Conservation (phyloP, 2,329 filamentous ascomycete species). For the Colletotrichum truncatum region DNA sequence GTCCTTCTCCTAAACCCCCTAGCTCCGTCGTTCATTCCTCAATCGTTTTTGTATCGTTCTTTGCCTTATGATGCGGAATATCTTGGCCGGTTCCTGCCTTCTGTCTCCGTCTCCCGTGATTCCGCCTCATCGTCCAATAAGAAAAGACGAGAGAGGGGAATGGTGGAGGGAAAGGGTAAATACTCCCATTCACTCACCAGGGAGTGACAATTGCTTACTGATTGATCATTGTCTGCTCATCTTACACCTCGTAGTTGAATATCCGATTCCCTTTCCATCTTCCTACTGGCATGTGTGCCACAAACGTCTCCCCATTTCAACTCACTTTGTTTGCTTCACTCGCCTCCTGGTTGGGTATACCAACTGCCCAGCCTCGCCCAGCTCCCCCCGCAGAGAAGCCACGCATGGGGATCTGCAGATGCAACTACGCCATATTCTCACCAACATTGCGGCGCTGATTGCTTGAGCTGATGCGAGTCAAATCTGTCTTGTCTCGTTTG, state of each 20-base stretch:
- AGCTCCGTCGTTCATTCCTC: not conserved
- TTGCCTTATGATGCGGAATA: not conserved
- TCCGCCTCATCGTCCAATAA: not conserved
- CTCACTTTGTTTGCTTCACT: not conserved
- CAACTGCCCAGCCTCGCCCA: not conserved
- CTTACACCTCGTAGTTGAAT: no score
- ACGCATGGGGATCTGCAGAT: constrained; percentile 4
- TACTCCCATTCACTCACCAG: no score
- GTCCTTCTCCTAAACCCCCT: not conserved
- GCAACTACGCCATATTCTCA: not conserved
- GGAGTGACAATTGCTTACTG: no score
- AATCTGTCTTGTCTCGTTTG: not conserved
- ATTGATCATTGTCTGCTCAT: no score
- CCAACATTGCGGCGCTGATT: not conserved
- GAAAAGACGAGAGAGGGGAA: no score
- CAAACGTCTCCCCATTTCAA: not conserved
- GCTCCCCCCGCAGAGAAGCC: not conserved
- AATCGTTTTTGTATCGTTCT: no score
- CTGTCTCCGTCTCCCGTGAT: not conserved
- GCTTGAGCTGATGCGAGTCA: not conserved
- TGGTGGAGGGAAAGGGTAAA: no score
- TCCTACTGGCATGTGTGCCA: no score
- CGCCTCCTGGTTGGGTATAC: not conserved
- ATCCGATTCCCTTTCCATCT: not conserved
- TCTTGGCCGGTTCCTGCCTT: not conserved